Conservation (phyloP, 2,329 filamentous ascomycete genomes). For the Dichotomopilus funicola region DNA sequence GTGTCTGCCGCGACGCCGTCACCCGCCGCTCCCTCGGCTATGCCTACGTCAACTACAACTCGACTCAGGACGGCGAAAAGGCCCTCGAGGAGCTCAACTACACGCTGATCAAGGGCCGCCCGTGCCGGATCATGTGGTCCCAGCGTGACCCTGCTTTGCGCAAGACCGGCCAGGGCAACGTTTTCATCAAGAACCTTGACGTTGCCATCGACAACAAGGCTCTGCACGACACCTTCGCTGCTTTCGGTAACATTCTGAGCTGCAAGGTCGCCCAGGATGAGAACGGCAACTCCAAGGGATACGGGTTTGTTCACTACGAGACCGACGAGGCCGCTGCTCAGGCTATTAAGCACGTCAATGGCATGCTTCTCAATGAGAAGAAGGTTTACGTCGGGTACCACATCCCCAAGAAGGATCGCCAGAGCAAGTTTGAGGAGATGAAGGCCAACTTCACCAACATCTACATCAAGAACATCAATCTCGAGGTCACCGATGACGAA, state of each 20-base stretch:
- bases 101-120: conserved; percentile 96
- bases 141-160: conserved; percentile 97
- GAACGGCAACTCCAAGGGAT: conserved; percentile 93
- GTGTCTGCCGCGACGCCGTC: conserved; percentile 98
- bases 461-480: conserved; percentile 96
- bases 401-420: conserved; percentile 99
- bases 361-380: conserved; percentile 99
- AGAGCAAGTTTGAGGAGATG: conserved; percentile 99
- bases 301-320: conserved; percentile 99
- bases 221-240: conserved; percentile 97
- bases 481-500: conserved; percentile 82
- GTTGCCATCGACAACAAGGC: conserved; percentile 99
- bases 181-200: conserved; percentile 99
- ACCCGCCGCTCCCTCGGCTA: conserved; percentile 98
- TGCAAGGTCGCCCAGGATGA: conserved; percentile 99
- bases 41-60: conserved; percentile 99
- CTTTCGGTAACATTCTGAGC: conserved; percentile 97
- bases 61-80: conserved; percentile 91
- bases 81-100: conserved; percentile 99
- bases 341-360: conserved; percentile 99
- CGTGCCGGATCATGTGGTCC: conserved; percentile 99
- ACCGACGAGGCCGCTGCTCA: conserved; percentile 94
- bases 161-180: conserved; percentile 98
- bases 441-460: conserved; percentile 99
- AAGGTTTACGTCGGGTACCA: conserved; percentile 99